These are phyloP conservation scores for Pseudozyma sp. DNA, from an alignment of 1,284 basidiomycete genomes.

Conservation along the genomic window DNA sequence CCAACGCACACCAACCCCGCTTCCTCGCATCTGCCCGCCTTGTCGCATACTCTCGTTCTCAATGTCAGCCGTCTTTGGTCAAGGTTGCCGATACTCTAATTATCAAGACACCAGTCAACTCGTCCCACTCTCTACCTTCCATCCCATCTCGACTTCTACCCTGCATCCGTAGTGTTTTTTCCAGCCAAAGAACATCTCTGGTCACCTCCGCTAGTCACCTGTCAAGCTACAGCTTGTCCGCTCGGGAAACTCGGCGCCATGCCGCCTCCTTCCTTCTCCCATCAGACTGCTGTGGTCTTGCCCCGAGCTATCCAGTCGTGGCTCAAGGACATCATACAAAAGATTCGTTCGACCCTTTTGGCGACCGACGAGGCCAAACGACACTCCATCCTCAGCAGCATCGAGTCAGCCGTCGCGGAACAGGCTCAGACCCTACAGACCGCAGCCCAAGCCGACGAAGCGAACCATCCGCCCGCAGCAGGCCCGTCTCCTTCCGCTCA, in stretches of 20 bases:
- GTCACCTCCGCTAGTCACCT: too few species aligned
- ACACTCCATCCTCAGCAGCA: slow-evolving; percentile 27
- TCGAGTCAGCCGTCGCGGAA: slow-evolving; percentile 34
- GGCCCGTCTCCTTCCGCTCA: slow-evolving; percentile 41
- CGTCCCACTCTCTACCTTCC: background rate
- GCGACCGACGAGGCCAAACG: slow-evolving; percentile 29
- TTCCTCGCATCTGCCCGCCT: slow-evolving; percentile 6
- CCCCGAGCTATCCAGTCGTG: slow-evolving; percentile 41
- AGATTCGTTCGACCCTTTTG: slow-evolving; percentile 30
- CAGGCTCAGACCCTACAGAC: slow-evolving; percentile 23
- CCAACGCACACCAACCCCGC: background rate
- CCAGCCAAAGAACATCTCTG: background rate
- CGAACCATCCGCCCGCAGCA: slow-evolving; percentile 33
- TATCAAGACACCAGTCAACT: slow-evolving; percentile 51
- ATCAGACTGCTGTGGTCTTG: slow-evolving; percentile 39
- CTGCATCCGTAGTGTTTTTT: background rate
- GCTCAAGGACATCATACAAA: slow-evolving; percentile 45
- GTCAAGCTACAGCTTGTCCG: background rate
- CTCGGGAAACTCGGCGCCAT: slow-evolving; percentile 10
- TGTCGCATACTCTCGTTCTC: slow-evolving; percentile 21
- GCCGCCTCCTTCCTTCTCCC: slow-evolving; percentile 53
- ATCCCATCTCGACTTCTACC: background rate
- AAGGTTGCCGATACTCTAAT: slow-evolving; percentile 49
- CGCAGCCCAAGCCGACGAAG: slow-evolving; percentile 33
- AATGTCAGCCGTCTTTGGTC: slow-evolving; percentile 52